Evolutionary conservation across 192 early-diverging fungal species (phyloP).

Genomic region (Dimargaris xerosporica): DNA sequence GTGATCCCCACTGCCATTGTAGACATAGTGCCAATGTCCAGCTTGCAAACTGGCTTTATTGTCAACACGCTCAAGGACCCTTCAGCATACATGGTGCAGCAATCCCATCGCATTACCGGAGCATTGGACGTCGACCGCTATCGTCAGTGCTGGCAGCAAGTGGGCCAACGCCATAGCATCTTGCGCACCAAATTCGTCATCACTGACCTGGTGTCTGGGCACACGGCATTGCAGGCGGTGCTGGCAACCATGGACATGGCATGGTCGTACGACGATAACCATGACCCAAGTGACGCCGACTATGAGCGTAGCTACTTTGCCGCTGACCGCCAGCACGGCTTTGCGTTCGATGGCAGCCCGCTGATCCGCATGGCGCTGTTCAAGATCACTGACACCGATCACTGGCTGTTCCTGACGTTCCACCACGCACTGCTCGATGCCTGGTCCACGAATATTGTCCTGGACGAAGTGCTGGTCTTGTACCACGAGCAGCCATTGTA

Average conservation of each 20-base stretch:
- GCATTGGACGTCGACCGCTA: neutral
- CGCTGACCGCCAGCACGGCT: neutral
- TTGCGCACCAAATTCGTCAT: neutral
- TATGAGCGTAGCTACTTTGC: neutral
- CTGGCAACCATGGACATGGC: neutral
- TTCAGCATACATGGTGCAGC: constrained; percentile 10
- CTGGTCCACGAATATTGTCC: no score
- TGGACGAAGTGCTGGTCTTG: no score
- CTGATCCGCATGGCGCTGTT: constrained; percentile 1
- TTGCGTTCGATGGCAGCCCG: neutral
- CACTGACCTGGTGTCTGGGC: no score
- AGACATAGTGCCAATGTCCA: neutral
- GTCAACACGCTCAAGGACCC: constrained; percentile 1
- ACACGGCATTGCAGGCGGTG: neutral
- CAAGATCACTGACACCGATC: no score
- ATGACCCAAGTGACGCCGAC: neutral
- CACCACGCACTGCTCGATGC: no score
- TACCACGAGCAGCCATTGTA: no score
- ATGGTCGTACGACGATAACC: neutral
- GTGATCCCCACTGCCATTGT: neutral
- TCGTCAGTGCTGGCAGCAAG: neutral
- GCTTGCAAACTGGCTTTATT: neutral
- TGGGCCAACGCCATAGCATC: neutral
- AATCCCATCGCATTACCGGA: neutral
- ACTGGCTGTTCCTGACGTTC: neutral